Conservation (phyloP, 257 asterid species). For the Linderniella brevidens region DNA sequence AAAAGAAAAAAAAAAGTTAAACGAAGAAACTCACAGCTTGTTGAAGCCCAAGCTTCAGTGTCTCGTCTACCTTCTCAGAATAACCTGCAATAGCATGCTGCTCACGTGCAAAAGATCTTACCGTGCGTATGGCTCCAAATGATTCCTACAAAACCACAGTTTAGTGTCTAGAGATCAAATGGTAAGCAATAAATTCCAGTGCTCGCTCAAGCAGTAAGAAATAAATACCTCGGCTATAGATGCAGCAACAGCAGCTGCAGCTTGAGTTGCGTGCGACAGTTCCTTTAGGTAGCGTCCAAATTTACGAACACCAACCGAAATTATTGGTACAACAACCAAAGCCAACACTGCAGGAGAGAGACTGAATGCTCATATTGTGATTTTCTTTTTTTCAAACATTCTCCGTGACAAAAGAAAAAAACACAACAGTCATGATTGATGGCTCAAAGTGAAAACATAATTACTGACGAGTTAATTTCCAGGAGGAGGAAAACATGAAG, state of each 20-base stretch:
- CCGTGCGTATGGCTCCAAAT: conserved; percentile 49
- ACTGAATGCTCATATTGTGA: conserved; percentile 1
- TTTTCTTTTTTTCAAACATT: not conserved
- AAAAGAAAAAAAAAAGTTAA: conserved; percentile 1
- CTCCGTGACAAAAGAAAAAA: not conserved
- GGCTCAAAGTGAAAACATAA: not conserved
- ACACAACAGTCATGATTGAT: not conserved
- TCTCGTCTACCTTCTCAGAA: conserved; percentile 47
- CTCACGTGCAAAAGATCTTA: conserved; percentile 61
- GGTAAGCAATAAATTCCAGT: not conserved
- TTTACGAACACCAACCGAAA: conserved; percentile 35
- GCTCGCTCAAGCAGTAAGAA: not conserved
- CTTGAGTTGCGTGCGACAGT: conserved; percentile 56
- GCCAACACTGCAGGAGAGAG: conserved; percentile 24
- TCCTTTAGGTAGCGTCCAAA: conserved; percentile 49
- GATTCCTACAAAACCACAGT: conserved; percentile 30
- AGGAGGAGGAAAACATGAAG: conserved; percentile 51
- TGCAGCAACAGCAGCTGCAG: conserved; percentile 59
- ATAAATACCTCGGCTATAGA: conserved; percentile 18
- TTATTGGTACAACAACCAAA: conserved; percentile 41
- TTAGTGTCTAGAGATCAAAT: not conserved
- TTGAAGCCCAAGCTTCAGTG: conserved; percentile 40
- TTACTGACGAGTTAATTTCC: conserved; percentile 33
- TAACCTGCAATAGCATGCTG: conserved; percentile 32
- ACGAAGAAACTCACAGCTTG: conserved; percentile 38